phyloP scores from a whole-genome alignment of 331 rosid genomes.

The Pyracantha coccinea region DNA sequence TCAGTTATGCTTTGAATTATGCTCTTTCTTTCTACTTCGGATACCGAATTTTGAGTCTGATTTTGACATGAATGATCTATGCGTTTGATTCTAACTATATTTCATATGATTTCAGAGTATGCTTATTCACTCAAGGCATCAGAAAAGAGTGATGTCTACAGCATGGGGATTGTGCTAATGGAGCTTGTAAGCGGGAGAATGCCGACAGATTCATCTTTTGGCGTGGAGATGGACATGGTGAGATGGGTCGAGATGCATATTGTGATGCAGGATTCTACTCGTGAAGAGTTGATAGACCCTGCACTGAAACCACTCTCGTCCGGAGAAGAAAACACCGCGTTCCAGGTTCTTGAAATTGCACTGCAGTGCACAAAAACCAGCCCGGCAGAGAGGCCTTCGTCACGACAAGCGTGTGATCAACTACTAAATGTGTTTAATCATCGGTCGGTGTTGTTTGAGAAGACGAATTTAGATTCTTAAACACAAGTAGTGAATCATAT shows the following conservation, averaged over 20 bases:
- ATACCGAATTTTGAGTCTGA: background rate
- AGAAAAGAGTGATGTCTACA: constrained; percentile 84
- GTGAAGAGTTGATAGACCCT: constrained; percentile 58
- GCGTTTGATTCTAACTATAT: background rate
- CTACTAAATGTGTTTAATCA: constrained; percentile 48
- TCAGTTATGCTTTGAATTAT: background rate
- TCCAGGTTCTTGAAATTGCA: constrained; percentile 80
- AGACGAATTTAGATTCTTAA: constrained; percentile 32
- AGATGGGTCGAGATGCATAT: constrained; percentile 68
- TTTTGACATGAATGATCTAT: background rate
- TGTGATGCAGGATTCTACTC: constrained; percentile 30
- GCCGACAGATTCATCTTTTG: constrained; percentile 61
- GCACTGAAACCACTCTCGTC: constrained; percentile 54
- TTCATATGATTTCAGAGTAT: constrained; percentile 45
- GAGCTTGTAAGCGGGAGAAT: constrained; percentile 85
- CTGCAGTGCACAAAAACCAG: constrained; percentile 67
- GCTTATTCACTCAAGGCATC: constrained; percentile 74
- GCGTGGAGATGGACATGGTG: constrained; percentile 85
- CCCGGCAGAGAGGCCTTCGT: constrained; percentile 73
- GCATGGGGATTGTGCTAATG: constrained; percentile 84
- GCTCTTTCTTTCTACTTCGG: background rate
- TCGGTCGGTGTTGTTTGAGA: constrained; percentile 31
- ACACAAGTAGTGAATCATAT: constrained; percentile 9
- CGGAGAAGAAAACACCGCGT: constrained; percentile 48
- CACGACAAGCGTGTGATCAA: constrained; percentile 57